Evolutionary conservation across 371 early-diverging fungal genomes (phyloP).

Genomic region (Rhizopus arrhizus): DNA sequence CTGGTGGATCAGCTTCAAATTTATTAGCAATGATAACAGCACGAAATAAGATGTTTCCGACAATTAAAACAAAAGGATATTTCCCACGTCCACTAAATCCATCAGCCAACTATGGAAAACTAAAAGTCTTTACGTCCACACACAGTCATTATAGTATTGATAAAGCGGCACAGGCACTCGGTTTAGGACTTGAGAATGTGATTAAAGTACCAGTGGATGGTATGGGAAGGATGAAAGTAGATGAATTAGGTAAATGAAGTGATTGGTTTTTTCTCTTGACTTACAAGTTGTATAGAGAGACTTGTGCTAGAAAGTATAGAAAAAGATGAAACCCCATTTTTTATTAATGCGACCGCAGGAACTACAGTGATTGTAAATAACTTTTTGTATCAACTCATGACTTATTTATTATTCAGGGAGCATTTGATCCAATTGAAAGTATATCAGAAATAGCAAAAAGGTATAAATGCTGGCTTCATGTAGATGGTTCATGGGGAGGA

Average conservation of each 20-base stretch:
- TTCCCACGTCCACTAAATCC: slow-evolving; percentile 49
- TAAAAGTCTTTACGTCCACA: slow-evolving; percentile 74
- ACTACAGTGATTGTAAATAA: slow-evolving; percentile 77
- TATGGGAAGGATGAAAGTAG: slow-evolving; percentile 67
- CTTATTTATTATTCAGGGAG: slow-evolving; percentile 47
- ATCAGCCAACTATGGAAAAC: slow-evolving; percentile 45
- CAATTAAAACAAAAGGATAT: slow-evolving; percentile 59
- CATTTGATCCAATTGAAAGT: slow-evolving; percentile 75
- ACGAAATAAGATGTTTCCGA: slow-evolving; percentile 70
- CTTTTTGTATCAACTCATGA: not conserved
- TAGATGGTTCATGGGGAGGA: slow-evolving; percentile 89
- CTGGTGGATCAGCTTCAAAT: slow-evolving; percentile 85
- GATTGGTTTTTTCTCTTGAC: not conserved
- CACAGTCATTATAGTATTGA: slow-evolving; percentile 83
- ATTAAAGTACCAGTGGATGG: slow-evolving; percentile 69
- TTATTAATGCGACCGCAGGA: slow-evolving; percentile 85
- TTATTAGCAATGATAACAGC: slow-evolving; percentile 82
- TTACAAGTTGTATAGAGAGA: slow-evolving; percentile 37
- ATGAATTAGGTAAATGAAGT: slow-evolving; percentile 52
- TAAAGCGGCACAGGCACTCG: slow-evolving; percentile 75
- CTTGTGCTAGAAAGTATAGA: slow-evolving; percentile 49
- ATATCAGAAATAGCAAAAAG: slow-evolving; percentile 64
- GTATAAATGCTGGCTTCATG: slow-evolving; percentile 80
- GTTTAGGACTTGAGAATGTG: slow-evolving; percentile 73
- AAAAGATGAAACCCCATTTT: slow-evolving; percentile 67